phyloP scores from a whole-genome alignment of 208 protist genomes.

The Leishmania lainsoni region DNA sequence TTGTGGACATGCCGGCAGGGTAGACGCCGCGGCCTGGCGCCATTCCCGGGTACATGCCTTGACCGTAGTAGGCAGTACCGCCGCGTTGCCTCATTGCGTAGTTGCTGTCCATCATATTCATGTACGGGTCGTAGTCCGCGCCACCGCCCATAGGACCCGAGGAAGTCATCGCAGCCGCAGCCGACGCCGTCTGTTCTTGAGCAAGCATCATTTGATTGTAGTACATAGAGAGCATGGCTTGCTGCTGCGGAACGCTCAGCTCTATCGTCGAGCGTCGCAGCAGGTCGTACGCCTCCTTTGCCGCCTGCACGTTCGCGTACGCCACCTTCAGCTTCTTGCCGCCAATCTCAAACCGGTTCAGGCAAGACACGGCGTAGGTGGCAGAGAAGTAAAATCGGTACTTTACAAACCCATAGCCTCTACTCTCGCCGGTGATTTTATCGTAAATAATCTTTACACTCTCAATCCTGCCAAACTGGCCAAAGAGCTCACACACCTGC shows the following conservation, averaged over 20 bases:
- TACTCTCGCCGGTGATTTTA: slow-evolving; percentile 72
- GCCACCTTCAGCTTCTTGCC: slow-evolving; percentile 88
- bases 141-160: not conserved
- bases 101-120: not conserved
- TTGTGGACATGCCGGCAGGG: not conserved
- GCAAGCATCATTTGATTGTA: slow-evolving; percentile 65
- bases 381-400: slow-evolving; percentile 82
- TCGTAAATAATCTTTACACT: slow-evolving; percentile 90
- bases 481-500: slow-evolving; percentile 73
- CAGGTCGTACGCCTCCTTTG: slow-evolving; percentile 60
- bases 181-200: slow-evolving; percentile 28
- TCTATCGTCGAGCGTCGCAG: slow-evolving; percentile 43
- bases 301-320: slow-evolving; percentile 71
- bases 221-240: slow-evolving; percentile 63
- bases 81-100: slow-evolving; percentile 23
- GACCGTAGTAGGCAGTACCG: not conserved
- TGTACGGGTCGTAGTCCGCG: slow-evolving; percentile 6
- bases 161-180: not conserved
- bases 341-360: slow-evolving; percentile 83
- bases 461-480: slow-evolving; percentile 85
- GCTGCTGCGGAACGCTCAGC: slow-evolving; percentile 66
- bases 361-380: slow-evolving; percentile 72
- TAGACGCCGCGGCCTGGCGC: not conserved
- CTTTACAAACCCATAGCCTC: slow-evolving; percentile 91
- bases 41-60: not conserved